phyloP scores from a whole-genome alignment of 75 land plant genomes.

The Selaginella tamariscina region DNA sequence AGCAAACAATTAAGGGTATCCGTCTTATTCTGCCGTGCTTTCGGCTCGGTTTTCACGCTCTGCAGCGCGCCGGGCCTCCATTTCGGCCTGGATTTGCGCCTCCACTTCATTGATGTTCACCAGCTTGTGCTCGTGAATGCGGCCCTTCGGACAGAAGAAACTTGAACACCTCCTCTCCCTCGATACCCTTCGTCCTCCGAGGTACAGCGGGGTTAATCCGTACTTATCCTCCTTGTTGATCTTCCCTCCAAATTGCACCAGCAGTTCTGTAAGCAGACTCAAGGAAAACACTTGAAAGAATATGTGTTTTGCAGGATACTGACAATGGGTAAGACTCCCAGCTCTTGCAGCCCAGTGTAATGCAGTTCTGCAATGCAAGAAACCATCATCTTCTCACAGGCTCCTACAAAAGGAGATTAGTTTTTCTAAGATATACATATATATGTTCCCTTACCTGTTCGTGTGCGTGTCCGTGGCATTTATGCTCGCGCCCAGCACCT shows the following conservation, averaged over 20 bases:
- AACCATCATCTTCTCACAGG: neutral
- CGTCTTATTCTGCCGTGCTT: too few species aligned
- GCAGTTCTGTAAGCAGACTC: conserved; percentile 8
- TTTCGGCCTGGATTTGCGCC: conserved; percentile 18
- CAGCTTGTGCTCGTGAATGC: conserved; percentile 27
- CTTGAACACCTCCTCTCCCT: conserved; percentile 33
- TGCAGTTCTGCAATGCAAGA: conserved; percentile 18
- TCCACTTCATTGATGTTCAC: conserved; percentile 17
- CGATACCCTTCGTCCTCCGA: conserved; percentile 26
- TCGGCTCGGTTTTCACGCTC: too few species aligned
- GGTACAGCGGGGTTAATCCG: conserved; percentile 29
- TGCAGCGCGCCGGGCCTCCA: conserved; percentile 11
- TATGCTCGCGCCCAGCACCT: conserved; percentile 27
- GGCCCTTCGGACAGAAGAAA: conserved; percentile 32
- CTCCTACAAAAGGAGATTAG: neutral
- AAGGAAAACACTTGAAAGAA: too few species aligned
- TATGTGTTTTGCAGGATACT: conserved; percentile 22
- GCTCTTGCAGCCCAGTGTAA: conserved; percentile 34
- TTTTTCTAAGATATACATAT: too few species aligned
- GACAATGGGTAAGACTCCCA: conserved; percentile 26
- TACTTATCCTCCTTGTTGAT: conserved; percentile 26
- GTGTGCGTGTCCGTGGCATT: conserved; percentile 25
- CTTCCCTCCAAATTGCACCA: conserved; percentile 27
- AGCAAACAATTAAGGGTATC: too few species aligned
- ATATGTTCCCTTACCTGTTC: conserved; percentile 24